phyloP scores from a whole-genome alignment of 257 asterid species.

The Anisodus acutangulus region DNA sequence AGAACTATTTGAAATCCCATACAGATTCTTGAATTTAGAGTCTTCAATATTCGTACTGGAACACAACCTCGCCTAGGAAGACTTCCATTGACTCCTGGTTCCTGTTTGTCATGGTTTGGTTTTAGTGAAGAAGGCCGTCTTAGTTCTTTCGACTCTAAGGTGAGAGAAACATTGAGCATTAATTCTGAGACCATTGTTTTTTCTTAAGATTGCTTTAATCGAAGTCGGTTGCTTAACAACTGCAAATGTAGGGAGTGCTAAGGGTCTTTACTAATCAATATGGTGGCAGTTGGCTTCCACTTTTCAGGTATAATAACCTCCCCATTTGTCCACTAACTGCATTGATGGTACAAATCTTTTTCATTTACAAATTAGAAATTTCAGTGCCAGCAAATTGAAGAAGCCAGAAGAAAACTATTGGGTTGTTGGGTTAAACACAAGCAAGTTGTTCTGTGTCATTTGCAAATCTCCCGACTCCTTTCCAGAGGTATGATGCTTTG shows the following conservation, averaged over 20 bases:
- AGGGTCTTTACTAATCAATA: slow-evolving; percentile 78
- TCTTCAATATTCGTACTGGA: slow-evolving; percentile 61
- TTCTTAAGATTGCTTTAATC: background rate
- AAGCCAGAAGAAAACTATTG: slow-evolving; percentile 80
- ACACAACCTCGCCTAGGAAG: slow-evolving; percentile 64
- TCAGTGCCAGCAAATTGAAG: slow-evolving; percentile 71
- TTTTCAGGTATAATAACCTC: slow-evolving; percentile 74
- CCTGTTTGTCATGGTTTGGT: slow-evolving; percentile 88
- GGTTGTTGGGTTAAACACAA: slow-evolving; percentile 82
- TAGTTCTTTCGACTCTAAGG: slow-evolving; percentile 95
- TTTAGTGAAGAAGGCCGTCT: slow-evolving; percentile 92
- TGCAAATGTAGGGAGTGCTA: slow-evolving; percentile 71
- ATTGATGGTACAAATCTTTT: slow-evolving; percentile 2
- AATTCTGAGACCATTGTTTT: background rate
- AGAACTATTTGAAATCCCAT: slow-evolving; percentile 23
- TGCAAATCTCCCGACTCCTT: slow-evolving; percentile 87
- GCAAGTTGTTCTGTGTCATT: slow-evolving; percentile 77
- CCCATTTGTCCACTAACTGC: background rate
- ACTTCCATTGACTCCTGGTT: slow-evolving; percentile 93
- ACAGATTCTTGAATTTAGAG: slow-evolving; percentile 91
- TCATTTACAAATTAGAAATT: slow-evolving; percentile 32
- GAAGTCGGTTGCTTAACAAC: slow-evolving; percentile 22
- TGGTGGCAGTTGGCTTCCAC: slow-evolving; percentile 94
- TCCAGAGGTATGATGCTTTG: slow-evolving; percentile 71
- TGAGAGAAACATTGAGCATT: slow-evolving; percentile 35